These are phyloP conservation scores for Diospyros lotus DNA, from an alignment of 148 eudicot species.

Conservation along the genomic window DNA sequence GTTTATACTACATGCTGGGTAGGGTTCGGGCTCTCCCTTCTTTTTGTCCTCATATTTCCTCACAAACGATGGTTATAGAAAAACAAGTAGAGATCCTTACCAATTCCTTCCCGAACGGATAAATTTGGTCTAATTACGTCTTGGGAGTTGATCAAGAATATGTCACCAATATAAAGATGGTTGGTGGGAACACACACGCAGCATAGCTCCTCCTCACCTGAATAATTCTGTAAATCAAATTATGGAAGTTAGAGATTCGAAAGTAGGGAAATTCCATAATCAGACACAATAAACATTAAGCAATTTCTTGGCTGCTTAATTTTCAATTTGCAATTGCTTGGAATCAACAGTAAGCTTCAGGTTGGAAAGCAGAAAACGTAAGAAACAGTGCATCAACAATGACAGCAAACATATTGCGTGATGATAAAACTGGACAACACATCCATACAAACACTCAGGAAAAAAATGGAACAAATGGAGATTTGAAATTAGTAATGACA, in stretches of 20 bases:
- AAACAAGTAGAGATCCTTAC: constrained; percentile 24
- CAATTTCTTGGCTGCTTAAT: background rate
- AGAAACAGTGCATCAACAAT: background rate
- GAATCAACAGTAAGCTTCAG: background rate
- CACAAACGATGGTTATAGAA: background rate
- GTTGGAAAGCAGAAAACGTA: too few relatives aligned
- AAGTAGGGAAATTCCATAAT: background rate
- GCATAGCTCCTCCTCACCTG: constrained; percentile 69
- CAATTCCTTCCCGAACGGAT: constrained; percentile 78
- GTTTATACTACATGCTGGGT: too few relatives aligned
- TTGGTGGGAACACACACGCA: constrained; percentile 75
- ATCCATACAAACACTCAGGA: too few relatives aligned
- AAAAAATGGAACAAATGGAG: too few relatives aligned
- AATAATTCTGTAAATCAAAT: constrained; percentile 32
- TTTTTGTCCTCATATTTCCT: too few relatives aligned
- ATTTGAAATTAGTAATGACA: too few relatives aligned
- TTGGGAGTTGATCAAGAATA: constrained; percentile 59
- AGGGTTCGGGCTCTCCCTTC: too few relatives aligned
- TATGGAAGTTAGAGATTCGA: background rate
- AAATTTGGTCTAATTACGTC: constrained; percentile 68
- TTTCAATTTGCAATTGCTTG: background rate
- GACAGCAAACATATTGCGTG: background rate
- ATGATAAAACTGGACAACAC: too few relatives aligned
- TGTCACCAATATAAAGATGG: constrained; percentile 72
- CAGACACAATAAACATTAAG: constrained; percentile 6